Base-by-base conservation (phyloP, 179 eudicot genomes). In the Beta corolliflora region DNA sequence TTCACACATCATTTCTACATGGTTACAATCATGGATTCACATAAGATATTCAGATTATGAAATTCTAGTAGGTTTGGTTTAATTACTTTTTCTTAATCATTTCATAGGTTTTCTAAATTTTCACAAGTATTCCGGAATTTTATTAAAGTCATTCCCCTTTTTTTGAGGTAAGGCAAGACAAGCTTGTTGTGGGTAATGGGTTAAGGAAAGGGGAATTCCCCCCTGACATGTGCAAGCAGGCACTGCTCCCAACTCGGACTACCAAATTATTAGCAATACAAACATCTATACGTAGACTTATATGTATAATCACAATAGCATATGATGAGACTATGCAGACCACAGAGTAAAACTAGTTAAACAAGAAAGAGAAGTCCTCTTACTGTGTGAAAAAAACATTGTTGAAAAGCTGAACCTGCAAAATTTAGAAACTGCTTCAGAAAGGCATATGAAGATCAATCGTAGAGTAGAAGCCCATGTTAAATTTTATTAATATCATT, bases 331-430 rank as follows among this genome's bases (percentile, higher is more conserved):
- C 41, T n/a, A 21, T 50, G 58, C 19, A 21, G 9, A 21, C 29
- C 6, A 25, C 29, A 15, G 13, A 18, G 52, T 36, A 69, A 14
- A 79, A 44, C 36, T 25, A 65, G 52, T 48, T 10, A 46, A 75
- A 68, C 19, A 48, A 55, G 67, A 64, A 14, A 65, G 68, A 71
- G 56, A 21, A 67, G 45, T 75, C 41, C 69, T 81, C 86, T 86
- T 91, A 93, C 97, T 89, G 86, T 93, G 97, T 50, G 97, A 83
- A 84, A 93, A 93, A 81, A 91, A 93, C 97, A 93, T 93, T 50
- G 97, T 93, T 71, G 97, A 93, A 86, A 93, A 88, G 76, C 97
- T 93, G 85, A 93, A 93, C 97, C 97, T 93, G 94, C 86, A 89
- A 87, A 75, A 75, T 76, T 36, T 63, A 59, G 64, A 70, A 68